phyloP scores from a whole-genome alignment of 805 yeast species.

The Yarrowia phangngaensis region DNA sequence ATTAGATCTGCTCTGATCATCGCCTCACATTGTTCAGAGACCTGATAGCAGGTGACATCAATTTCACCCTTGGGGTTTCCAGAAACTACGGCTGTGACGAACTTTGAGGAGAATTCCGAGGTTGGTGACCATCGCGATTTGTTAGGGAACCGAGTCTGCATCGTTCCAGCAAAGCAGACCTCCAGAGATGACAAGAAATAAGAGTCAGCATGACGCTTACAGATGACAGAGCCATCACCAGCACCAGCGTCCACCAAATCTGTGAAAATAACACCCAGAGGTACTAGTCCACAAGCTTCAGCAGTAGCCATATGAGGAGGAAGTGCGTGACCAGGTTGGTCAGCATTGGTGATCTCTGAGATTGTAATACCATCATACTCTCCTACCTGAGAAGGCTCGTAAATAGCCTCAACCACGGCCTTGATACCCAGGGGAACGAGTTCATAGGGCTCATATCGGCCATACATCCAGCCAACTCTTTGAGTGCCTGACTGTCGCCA shows the following conservation, averaged over 20 bases:
- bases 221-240: constrained; percentile 82
- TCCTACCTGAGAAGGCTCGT: constrained; percentile 86
- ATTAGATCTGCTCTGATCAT: constrained; percentile 81
- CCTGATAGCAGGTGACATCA: constrained; percentile 88
- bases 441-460: constrained; percentile 71
- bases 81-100: constrained; percentile 86
- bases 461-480: constrained; percentile 80
- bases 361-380: constrained; percentile 81
- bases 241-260: constrained; percentile 84
- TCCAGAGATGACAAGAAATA: constrained; percentile 89
- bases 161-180: constrained; percentile 71
- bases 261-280: constrained; percentile 82
- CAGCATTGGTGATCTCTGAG: constrained; percentile 49
- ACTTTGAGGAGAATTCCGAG: constrained; percentile 76
- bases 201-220: constrained; percentile 89
- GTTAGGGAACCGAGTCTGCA: constrained; percentile 66
- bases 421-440: constrained; percentile 89
- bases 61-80: constrained; percentile 89
- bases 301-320: constrained; percentile 52
- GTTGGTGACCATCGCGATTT: constrained; percentile 57
- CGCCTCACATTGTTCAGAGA: constrained; percentile 81
- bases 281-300: constrained; percentile 54
- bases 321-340: constrained; percentile 29
- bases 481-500: constrained; percentile 91
- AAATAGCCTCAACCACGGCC: constrained; percentile 89